These are phyloP conservation scores for Neonectria hederae DNA, from an alignment of 2,329 filamentous ascomycete species.

Conservation along the genomic window DNA sequence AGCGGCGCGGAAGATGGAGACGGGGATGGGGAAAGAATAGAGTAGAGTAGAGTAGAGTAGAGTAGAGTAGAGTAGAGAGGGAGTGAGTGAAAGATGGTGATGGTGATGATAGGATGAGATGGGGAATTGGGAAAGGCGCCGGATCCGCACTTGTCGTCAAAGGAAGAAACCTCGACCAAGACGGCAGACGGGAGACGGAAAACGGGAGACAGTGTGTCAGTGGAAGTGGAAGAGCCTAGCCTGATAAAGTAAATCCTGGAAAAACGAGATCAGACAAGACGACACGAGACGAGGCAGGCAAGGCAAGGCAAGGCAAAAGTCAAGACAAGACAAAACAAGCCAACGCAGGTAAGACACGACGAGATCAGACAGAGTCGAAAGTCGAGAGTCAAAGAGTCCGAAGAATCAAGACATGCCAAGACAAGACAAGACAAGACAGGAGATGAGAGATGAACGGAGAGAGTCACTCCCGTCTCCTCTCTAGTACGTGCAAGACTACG, in stretches of 20 bases:
- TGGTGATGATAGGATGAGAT: neutral
- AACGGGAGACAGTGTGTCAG: neutral
- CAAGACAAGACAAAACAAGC: neutral
- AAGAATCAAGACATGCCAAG: neutral
- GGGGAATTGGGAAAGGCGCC: too few species aligned
- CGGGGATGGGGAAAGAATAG: neutral
- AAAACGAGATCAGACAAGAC: neutral
- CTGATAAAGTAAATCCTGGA: neutral
- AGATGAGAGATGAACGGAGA: too few species aligned
- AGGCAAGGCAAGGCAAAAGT: neutral
- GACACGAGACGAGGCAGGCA: conserved; percentile 1
- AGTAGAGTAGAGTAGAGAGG: neutral
- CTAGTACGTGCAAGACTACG: too few species aligned
- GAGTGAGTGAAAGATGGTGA: neutral
- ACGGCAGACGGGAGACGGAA: neutral
- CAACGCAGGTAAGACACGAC: conserved; percentile 7
- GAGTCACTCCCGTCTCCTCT: too few species aligned
- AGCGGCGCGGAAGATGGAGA: conserved; percentile 1
- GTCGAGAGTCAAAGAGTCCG: too few species aligned
- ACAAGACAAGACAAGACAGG: neutral
- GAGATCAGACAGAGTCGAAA: too few species aligned
- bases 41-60: neutral
- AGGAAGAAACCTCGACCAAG: neutral
- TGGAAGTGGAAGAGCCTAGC: neutral
- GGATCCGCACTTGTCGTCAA: neutral